phyloP scores from a whole-genome alignment of 1,284 basidiomycete genomes.

The Leccinum variabile region DNA sequence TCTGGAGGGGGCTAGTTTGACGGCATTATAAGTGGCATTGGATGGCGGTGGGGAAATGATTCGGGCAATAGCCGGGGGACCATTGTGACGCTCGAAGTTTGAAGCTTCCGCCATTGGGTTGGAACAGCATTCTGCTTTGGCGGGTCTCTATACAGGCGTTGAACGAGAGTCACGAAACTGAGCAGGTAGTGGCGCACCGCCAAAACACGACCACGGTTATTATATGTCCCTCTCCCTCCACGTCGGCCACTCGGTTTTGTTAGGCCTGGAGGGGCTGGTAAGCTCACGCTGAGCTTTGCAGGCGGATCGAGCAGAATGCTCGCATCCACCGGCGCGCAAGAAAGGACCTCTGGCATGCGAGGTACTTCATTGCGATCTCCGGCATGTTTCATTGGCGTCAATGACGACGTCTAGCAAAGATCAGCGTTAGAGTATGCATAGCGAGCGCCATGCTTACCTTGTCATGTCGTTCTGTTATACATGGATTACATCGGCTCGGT shows the following conservation, averaged over 20 bases:
- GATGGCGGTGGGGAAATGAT: conserved; percentile 14
- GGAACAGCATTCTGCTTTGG: background rate
- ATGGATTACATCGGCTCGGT: background rate
- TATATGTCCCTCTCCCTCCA: background rate
- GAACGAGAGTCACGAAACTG: background rate
- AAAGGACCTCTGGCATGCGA: conserved; percentile 2
- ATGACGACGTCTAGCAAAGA: conserved; percentile 6
- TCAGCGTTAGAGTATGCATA: conserved; percentile 2
- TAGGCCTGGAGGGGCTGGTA: conserved; percentile 21
- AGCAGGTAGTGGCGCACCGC: conserved; percentile 9
- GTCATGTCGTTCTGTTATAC: background rate
- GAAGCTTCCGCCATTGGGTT: background rate
- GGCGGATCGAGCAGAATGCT: background rate
- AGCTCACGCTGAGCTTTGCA: background rate
- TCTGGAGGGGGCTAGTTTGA: conserved; percentile 15
- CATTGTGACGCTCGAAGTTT: conserved; percentile 10
- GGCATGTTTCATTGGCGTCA: conserved; percentile 4
- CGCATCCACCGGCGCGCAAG: background rate
- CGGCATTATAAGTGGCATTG: background rate
- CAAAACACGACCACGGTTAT: background rate
- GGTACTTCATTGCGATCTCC: background rate
- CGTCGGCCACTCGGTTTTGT: conserved; percentile 5
- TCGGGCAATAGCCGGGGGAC: background rate
- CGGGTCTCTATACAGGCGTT: conserved; percentile 10
- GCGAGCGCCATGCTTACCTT: background rate